Base-by-base conservation (phyloP, 2,329 filamentous ascomycete genomes). In the Claviceps sp. region DNA sequence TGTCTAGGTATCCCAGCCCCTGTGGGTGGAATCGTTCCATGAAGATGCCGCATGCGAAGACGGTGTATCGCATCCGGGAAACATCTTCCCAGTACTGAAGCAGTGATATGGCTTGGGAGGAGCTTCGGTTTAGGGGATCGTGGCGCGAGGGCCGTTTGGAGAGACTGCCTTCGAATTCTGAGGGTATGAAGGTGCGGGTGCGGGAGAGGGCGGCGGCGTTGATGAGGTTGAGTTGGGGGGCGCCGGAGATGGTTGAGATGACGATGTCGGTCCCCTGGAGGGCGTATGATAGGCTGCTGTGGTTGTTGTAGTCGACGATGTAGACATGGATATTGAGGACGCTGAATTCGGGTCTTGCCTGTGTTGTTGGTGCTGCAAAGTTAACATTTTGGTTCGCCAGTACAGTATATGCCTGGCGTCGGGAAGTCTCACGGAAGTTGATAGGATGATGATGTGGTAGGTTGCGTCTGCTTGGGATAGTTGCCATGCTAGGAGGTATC, bases 11-110 rank as follows among this genome's bases (percentile, higher is more conserved):
- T 13, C 72, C 71, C 54, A 89, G 73, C 0, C 86, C 86, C 3
- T 78, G 80, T 0, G 81, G 81, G 19, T 79, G 80, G 59, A 89
- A 89, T 1, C 84, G 73, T 62, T 89, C 85, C 71, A 88, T 89
- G 57, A 89, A 80, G 34, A 89, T 67, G 19, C 86, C 86, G 58
- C 86, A 89, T 0, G 81, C 78, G 65, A 89, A 89, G 26, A 82
- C 72, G 0, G 85, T 88, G 55, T 77, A 86, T 43, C 76, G 74
- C 69, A 89, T 85, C 54, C 73, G 66, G 1, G 70, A 67, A 2
- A 70, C 68, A 4, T 68, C 62, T 14, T 71, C 65, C 64, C 78
- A 82, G 48, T 79, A 72, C 47, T 74, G 71, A 4, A 87, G 67
- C 16, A 77, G 70, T 1, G 72, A 69, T 5, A 83, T 68, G 1